Evolutionary conservation across 805 yeast species (phyloP), one percentile per base, ranked within the genome.

Genomic region (Candida michaelii): DNA sequence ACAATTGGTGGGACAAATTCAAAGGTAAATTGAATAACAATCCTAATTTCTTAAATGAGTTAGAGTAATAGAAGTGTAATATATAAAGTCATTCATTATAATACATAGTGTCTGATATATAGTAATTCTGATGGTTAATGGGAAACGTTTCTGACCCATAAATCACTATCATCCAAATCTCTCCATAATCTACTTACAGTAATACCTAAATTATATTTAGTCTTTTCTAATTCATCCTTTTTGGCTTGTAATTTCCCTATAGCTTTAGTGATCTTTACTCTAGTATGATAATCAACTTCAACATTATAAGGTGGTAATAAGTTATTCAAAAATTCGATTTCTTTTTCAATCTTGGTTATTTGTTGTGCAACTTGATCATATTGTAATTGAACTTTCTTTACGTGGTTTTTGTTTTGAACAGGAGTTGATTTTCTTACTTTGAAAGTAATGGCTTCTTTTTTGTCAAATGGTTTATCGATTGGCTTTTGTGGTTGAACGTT

Each of bases 1-100:
- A 91, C 58, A 83, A 77, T 30, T 91, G 99, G 99, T 88, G 99
- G 99, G 82, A 76, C 50, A 90, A 89, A 63, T 91, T 93, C 65
- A 86, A 79, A 60, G 64, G 77, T 5, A 83, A 85, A 56, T 54
- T 93, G 45, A 74, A 79, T 9, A 85, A 84, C 47, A 95, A 91
- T 58, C 97, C 97, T 1, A 80, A 77, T 41, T 90, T 89, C 58
- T 63, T 91, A 38, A 87, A 88, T 47, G 63, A 61, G 27, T 44
- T 64, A 33, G 46, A 41, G 30, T 31, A 31, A 16, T 14, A 13
- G 13, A 5, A 7, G n/a, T 11, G 11, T 5, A 30, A 15, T 9
- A 21, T 18, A 33, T 33, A 19, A 34, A 31, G 25, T 30, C 35
- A 31, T 31, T 31, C 35, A 31, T 31, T 31, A 31, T 31, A 31